These are phyloP conservation scores for Ashbya aceris DNA, from an alignment of 1,139 yeast genomes.

Conservation along the genomic window DNA sequence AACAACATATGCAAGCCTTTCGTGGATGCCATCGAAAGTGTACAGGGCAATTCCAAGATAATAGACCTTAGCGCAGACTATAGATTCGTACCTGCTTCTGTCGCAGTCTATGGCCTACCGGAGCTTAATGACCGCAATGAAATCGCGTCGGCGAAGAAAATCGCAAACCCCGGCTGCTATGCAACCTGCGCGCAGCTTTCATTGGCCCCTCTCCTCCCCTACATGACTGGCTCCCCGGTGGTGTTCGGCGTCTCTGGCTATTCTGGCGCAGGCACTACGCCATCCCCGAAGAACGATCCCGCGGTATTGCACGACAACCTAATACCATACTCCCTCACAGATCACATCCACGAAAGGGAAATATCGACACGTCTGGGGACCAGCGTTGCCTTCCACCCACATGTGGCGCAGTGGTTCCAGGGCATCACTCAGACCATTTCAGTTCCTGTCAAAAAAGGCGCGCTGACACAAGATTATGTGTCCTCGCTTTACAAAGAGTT, in stretches of 20 bases:
- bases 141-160: constrained; percentile 68
- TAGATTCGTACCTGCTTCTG: constrained; percentile 78
- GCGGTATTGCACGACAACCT: constrained; percentile 66
- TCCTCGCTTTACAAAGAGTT: constrained; percentile 81
- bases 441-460: constrained; percentile 67
- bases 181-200: constrained; percentile 97
- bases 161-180: constrained; percentile 96
- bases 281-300: constrained; percentile 89
- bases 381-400: constrained; percentile 86
- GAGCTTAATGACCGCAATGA: constrained; percentile 54
- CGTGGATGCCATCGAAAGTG: constrained; percentile 82
- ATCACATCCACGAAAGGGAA: constrained; percentile 93
- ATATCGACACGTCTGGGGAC: constrained; percentile 71
- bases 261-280: constrained; percentile 98
- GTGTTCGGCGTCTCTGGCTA: constrained; percentile 95
- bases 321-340: constrained; percentile 92
- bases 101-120: constrained; percentile 94
- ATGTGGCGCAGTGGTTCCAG: constrained; percentile 98
- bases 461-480: constrained; percentile 71
- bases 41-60: constrained; percentile 57
- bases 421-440: constrained; percentile 90
- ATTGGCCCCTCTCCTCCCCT: constrained; percentile 69
- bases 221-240: constrained; percentile 61
- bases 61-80: constrained; percentile 93
- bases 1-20: constrained; percentile 97